Evolutionary conservation across 345 rosid species (phyloP).

Genomic region (Gossypium arboreum): DNA sequence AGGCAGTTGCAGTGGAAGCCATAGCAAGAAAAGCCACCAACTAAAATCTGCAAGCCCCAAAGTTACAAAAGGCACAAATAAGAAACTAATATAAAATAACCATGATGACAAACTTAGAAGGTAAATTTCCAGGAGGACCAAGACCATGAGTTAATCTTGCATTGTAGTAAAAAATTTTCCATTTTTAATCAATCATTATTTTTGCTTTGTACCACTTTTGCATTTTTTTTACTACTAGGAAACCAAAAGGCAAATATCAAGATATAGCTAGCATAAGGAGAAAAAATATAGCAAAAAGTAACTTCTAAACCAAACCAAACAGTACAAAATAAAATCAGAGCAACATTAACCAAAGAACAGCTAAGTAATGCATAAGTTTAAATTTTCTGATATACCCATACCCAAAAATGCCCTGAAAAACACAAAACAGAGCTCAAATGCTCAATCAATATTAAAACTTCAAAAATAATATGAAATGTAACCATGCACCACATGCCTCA

Average conservation of each 20-base stretch:
- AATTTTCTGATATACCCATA: neutral
- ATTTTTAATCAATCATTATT: neutral
- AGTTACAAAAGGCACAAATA: neutral
- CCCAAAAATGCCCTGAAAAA: neutral
- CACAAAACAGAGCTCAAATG: neutral
- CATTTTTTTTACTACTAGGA: neutral
- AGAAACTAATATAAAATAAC: neutral
- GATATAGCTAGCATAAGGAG: neutral
- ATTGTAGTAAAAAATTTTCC: neutral
- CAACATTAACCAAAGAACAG: neutral
- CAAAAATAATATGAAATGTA: neutral
- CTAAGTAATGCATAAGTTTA: neutral
- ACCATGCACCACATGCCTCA: neutral
- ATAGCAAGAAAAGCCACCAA: slow-evolving; percentile 24
- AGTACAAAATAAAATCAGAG: neutral
- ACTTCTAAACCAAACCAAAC: neutral
- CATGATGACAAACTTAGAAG: neutral
- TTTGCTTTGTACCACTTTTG: neutral
- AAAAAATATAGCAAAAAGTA: neutral
- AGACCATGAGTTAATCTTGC: neutral
- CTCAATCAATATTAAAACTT: neutral
- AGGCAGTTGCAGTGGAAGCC: slow-evolving; percentile 60
- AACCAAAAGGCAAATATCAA: neutral
- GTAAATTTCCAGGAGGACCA: neutral
- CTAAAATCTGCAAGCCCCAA: neutral